Evolutionary conservation across 2,329 filamentous ascomycete species (phyloP).

Genomic region (Alternaria atra): DNA sequence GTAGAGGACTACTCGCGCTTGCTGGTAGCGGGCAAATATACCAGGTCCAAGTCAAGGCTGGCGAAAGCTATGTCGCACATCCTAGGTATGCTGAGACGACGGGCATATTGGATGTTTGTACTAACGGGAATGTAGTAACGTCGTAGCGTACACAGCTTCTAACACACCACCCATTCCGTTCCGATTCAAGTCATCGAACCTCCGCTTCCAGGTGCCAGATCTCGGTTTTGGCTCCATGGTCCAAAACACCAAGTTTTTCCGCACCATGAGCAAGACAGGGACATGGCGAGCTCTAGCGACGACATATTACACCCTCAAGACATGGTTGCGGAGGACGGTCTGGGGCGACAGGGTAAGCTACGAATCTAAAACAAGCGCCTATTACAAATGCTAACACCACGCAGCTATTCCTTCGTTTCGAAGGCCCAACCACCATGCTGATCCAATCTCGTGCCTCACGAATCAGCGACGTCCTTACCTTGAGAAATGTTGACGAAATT

Average conservation of each 20-base stretch:
- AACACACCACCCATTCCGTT: constrained; percentile 81
- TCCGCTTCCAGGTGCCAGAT: constrained; percentile 80
- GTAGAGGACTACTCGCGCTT: constrained; percentile 84
- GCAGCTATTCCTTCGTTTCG: constrained; percentile 85
- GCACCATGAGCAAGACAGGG: constrained; percentile 73
- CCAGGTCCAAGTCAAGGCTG: constrained; percentile 79
- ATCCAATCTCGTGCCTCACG: constrained; percentile 86
- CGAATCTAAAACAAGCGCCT: neutral
- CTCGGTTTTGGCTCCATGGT: constrained; percentile 70
- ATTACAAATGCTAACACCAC: constrained; percentile 19
- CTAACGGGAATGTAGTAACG: constrained; percentile 65
- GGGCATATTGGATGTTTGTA: neutral
- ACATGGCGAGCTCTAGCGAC: constrained; percentile 75
- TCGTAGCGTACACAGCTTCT: constrained; percentile 87
- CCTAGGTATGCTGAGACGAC: constrained; percentile 63
- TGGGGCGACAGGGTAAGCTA: constrained; percentile 82
- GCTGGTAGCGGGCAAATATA: constrained; percentile 90
- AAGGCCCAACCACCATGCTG: constrained; percentile 84
- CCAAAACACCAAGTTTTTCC: constrained; percentile 76
- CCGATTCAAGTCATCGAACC: constrained; percentile 78
- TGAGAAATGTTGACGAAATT: constrained; percentile 86
- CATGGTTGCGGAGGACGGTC: constrained; percentile 79
- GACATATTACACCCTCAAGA: constrained; percentile 74
- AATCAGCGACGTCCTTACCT: constrained; percentile 78
- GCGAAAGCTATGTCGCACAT: constrained; percentile 90